Evolutionary conservation across 371 early-diverging fungal genomes (phyloP).

Genomic region (Mortierella sp.): DNA sequence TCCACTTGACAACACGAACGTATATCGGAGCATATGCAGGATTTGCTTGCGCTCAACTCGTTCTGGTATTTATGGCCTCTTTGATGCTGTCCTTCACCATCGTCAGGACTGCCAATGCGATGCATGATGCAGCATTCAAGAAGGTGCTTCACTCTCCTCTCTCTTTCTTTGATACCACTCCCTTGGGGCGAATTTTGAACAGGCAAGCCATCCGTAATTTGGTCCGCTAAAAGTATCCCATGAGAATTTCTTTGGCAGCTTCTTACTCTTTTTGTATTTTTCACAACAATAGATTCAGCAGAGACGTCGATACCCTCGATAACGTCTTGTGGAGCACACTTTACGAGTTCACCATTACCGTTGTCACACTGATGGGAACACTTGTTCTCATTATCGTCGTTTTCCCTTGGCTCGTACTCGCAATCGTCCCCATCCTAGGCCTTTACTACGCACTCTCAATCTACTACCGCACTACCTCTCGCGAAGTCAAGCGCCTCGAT

Average conservation of each 20-base stretch:
- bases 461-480: constrained; percentile 70
- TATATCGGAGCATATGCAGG: constrained; percentile 46
- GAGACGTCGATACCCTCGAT: constrained; percentile 89
- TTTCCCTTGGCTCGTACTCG: constrained; percentile 70
- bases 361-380: constrained; percentile 73
- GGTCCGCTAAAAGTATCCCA: neutral
- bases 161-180: constrained; percentile 88
- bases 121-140: constrained; percentile 57
- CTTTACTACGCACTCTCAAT: constrained; percentile 35
- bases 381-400: constrained; percentile 74
- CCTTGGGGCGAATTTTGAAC: constrained; percentile 89
- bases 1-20: constrained; percentile 10
- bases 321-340: constrained; percentile 78
- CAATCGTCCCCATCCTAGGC: constrained; percentile 30
- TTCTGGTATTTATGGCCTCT: constrained; percentile 38
- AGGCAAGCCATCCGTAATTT: constrained; percentile 59
- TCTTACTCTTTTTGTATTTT: neutral
- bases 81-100: constrained; percentile 39
- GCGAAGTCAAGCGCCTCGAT: constrained; percentile 88
- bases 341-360: constrained; percentile 73
- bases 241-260: neutral
- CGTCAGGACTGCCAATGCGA: constrained; percentile 30
- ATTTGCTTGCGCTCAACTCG: constrained; percentile 39
- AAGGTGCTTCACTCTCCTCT: constrained; percentile 77
- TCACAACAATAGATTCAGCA: constrained; percentile 63